These are phyloP conservation scores for Trypanosoma cruzi DNA, from an alignment of 208 protist species.

Conservation along the genomic window DNA sequence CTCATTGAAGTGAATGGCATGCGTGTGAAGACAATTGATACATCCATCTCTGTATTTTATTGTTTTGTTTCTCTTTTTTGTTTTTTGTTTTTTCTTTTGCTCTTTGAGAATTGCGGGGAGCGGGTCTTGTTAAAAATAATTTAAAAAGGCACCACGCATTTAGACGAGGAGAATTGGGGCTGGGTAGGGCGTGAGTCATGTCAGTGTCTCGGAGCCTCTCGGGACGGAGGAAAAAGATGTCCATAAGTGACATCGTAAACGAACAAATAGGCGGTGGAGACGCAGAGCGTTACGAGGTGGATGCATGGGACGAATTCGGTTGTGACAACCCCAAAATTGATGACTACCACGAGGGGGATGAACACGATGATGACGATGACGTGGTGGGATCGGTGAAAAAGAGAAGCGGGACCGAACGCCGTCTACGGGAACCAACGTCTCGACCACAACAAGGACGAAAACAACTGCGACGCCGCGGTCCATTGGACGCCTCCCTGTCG, in stretches of 20 bases:
- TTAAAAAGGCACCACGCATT: not conserved
- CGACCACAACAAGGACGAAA: conserved; percentile 10
- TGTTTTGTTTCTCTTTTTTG: conserved; percentile 5
- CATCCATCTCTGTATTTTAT: not conserved
- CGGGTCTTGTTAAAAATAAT: not conserved
- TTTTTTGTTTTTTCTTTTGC: conserved; percentile 18
- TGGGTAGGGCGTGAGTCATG: conserved; percentile 7
- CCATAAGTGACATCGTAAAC: conserved; percentile 67
- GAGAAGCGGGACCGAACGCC: not conserved
- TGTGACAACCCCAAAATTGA: conserved; percentile 24
- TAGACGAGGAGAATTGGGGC: not conserved
- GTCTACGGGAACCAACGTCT: not conserved
- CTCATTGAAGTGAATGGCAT: not conserved
- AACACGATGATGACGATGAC: conserved; percentile 24
- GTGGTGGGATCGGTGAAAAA: conserved; percentile 4
- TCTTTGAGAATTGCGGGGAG: conserved; percentile 15
- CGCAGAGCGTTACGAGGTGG: not conserved
- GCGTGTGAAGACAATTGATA: too few species aligned
- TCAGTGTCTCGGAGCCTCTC: conserved; percentile 1
- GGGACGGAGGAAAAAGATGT: conserved; percentile 49
- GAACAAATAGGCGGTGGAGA: conserved; percentile 44
- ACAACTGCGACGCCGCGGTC: conserved; percentile 73
- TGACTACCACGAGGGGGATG: conserved; percentile 19
- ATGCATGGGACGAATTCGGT: conserved; percentile 22
- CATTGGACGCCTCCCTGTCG: conserved; percentile 61